phyloP scores from a whole-genome alignment of 2,329 filamentous ascomycete genomes.

The Claviceps purpurea region DNA sequence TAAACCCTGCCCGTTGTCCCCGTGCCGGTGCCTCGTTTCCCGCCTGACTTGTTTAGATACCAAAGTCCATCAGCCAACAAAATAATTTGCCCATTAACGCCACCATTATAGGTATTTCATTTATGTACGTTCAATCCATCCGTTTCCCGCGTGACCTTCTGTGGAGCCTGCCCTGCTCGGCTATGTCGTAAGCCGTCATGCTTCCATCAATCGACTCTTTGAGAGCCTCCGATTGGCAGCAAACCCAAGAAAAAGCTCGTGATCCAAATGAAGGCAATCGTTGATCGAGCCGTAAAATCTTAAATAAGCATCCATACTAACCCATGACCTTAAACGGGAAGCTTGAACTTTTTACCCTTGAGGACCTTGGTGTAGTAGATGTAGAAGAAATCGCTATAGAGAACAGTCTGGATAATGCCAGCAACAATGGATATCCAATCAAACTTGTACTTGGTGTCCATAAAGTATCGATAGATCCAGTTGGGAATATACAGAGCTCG shows the following conservation, averaged over 20 bases:
- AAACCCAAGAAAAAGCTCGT: not conserved
- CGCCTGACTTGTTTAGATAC: not conserved
- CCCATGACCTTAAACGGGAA: conserved; percentile 50
- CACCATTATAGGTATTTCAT: not conserved
- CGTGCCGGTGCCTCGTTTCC: not conserved
- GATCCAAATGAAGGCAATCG: not conserved
- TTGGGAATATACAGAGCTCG: conserved; percentile 95
- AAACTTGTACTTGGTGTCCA: conserved; percentile 55
- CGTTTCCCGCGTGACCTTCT: not conserved
- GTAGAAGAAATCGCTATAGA: conserved; percentile 99
- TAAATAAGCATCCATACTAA: not conserved
- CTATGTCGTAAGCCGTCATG: not conserved
- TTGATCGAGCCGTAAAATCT: not conserved
- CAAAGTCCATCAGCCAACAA: not conserved
- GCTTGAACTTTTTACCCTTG: conserved; percentile 79
- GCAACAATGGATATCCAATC: conserved; percentile 83
- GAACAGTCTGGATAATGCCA: conserved; percentile 80
- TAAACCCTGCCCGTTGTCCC: not conserved
- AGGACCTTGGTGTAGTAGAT: conserved; percentile 97
- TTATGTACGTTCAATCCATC: conserved; percentile 2
- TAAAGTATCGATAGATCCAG: conserved; percentile 86
- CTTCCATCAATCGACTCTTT: not conserved
- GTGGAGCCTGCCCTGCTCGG: not conserved
- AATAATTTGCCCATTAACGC: conserved; percentile 3
- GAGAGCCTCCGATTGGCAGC: not conserved